Conservation (phyloP, 805 yeast genomes). For the Candida ascalaphidarum region DNA sequence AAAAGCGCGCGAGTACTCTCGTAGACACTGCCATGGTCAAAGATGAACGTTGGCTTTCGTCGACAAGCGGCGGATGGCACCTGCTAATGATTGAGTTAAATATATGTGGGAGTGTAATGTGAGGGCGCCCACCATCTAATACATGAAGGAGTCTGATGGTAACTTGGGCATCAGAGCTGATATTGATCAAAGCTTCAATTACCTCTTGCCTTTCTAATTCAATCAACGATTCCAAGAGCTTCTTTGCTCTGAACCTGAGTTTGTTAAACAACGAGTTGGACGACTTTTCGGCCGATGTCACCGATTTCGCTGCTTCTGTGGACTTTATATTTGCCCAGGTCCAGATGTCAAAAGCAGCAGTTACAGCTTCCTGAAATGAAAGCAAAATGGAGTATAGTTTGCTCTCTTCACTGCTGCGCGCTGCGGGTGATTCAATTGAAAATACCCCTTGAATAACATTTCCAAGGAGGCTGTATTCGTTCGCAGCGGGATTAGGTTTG, state of each 20-base stretch:
- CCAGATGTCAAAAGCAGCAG: constrained; percentile 60
- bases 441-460: constrained; percentile 74
- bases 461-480: constrained; percentile 50
- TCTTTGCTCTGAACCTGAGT: constrained; percentile 62
- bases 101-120: constrained; percentile 60
- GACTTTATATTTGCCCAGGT: constrained; percentile 46
- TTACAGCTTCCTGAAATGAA: constrained; percentile 54
- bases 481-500: constrained; percentile 2
- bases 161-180: constrained; percentile 12
- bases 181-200: constrained; percentile 52
- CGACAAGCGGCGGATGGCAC: constrained; percentile 24
- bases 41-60: constrained; percentile 33
- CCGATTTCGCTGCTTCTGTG: constrained; percentile 1
- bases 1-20: constrained; percentile 38
- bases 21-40: constrained; percentile 40
- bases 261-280: constrained; percentile 39
- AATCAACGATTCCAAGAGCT: constrained; percentile 55
- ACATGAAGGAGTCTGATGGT: constrained; percentile 59
- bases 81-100: constrained; percentile 47
- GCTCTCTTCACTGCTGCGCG: constrained; percentile 40
- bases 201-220: constrained; percentile 65
- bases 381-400: constrained; percentile 50
- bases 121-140: constrained; percentile 78
- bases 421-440: constrained; percentile 56
- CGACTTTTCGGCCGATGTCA: constrained; percentile 14